Conservation (phyloP, 2,329 filamentous ascomycete species). For the Trichoderma brevicompactum region DNA sequence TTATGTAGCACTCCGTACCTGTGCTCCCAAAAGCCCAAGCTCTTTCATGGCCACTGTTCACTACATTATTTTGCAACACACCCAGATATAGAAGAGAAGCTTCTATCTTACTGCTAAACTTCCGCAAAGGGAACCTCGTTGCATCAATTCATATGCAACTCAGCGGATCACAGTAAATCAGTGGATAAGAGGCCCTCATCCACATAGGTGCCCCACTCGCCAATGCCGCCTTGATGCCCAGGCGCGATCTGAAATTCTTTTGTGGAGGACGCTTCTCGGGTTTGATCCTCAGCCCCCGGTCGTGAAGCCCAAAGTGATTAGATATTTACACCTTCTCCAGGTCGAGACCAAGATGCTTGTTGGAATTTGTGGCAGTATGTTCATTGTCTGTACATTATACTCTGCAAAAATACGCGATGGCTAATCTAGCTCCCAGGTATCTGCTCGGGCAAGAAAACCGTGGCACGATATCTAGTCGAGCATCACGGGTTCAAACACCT, state of each 20-base stretch:
- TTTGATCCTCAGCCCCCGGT: neutral
- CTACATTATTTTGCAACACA: too few species aligned
- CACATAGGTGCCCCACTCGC: constrained; percentile 15
- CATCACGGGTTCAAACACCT: constrained; percentile 81
- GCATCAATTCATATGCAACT: neutral
- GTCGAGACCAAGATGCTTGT: constrained; percentile 64
- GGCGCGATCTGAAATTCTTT: constrained; percentile 17
- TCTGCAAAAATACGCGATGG: neutral
- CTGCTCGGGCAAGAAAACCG: constrained; percentile 88
- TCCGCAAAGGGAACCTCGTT: too few species aligned
- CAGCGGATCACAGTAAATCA: neutral
- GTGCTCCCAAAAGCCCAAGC: too few species aligned
- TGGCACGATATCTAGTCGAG: constrained; percentile 84
- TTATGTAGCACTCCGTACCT: too few species aligned
- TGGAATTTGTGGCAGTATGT: constrained; percentile 72
- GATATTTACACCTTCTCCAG: neutral
- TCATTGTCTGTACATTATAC: constrained; percentile 5
- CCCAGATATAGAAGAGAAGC: too few species aligned
- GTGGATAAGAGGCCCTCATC: constrained; percentile 3
- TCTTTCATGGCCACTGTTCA: too few species aligned
- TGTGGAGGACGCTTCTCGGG: neutral
- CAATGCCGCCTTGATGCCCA: constrained; percentile 22
- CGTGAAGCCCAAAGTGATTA: neutral
- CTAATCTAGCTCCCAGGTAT: constrained; percentile 63
- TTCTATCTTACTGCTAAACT: too few species aligned